Percentiles rank a stretch among this genome's conserved stretches.
Conservation (phyloP, 2,329 filamentous ascomycete genomes). For the Epichloe aotearoae region DNA sequence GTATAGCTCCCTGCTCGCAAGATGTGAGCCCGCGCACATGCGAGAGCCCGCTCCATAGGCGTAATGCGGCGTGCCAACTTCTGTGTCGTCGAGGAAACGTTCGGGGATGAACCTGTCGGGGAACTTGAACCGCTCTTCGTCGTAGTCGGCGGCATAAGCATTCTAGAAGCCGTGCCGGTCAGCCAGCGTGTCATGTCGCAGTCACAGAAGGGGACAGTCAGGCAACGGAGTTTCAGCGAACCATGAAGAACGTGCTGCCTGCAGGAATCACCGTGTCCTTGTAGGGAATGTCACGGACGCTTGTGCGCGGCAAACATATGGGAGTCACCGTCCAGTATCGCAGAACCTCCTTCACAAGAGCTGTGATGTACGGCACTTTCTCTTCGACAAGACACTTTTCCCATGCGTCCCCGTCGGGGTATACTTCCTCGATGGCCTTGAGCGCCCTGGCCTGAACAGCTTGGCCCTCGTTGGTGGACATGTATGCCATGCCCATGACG, state of each 20-base stretch:
- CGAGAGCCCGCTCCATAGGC: conserved; percentile 49
- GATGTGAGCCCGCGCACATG: conserved; percentile 50
- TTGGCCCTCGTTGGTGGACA: conserved; percentile 55
- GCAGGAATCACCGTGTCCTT: conserved; percentile 55
- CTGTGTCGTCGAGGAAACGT: conserved; percentile 47
- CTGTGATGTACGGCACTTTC: conserved; percentile 64
- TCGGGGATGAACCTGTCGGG: conserved; percentile 55
- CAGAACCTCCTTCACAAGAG: conserved; percentile 64
- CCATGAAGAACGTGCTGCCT: conserved; percentile 70
- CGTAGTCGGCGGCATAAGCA: conserved; percentile 63
- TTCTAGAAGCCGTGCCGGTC: conserved; percentile 30
- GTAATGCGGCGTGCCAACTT: conserved; percentile 45
- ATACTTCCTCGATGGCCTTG: conserved; percentile 55
- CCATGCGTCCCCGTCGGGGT: conserved; percentile 67
- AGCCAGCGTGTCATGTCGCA: neutral
- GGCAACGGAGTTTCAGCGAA: conserved; percentile 12
- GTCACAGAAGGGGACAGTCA: neutral
- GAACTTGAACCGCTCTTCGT: conserved; percentile 51
- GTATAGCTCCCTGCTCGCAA: conserved; percentile 51
- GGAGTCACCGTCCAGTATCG: conserved; percentile 72
- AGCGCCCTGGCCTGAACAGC: conserved; percentile 58
- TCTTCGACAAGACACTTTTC: conserved; percentile 59
- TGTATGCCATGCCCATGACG: conserved; percentile 66
- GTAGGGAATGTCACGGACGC: conserved; percentile 59
- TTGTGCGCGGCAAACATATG: conserved; percentile 60